Evolutionary conservation across 768 basidiomycete genomes (phyloP).

Genomic region (Suillus fuscotomentosus): DNA sequence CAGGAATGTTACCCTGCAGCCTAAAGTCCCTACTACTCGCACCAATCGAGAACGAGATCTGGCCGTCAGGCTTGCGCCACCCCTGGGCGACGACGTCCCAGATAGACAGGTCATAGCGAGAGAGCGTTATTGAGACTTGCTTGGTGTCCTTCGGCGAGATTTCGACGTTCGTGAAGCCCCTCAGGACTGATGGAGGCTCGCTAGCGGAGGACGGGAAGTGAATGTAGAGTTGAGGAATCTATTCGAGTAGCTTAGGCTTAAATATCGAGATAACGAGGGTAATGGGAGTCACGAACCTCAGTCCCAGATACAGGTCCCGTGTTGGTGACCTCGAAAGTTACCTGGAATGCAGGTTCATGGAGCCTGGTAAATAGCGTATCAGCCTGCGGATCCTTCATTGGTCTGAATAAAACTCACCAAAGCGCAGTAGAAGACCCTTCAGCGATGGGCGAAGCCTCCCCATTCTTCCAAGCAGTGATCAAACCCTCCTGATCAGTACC

Average conservation of each 20-base stretch:
- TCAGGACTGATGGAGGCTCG: conserved; percentile 65
- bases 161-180: conserved; percentile 58
- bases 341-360: conserved; percentile 27
- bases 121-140: conserved; percentile 49
- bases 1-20: not conserved
- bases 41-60: conserved; percentile 5
- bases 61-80: conserved; percentile 38
- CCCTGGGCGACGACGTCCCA: conserved; percentile 69
- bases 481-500: conserved; percentile 21
- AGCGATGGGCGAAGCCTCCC: conserved; percentile 45
- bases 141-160: conserved; percentile 43
- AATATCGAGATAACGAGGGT: not conserved
- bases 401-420: conserved; percentile 40
- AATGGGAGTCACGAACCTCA: conserved; percentile 19
- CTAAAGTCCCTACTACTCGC: conserved; percentile 5
- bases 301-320: conserved; percentile 32
- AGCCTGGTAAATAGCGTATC: conserved; percentile 17
- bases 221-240: conserved; percentile 72
- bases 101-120: conserved; percentile 64
- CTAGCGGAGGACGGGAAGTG: conserved; percentile 55
- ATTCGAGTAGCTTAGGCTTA: conserved; percentile 2
- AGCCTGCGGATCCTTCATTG: not conserved
- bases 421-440: conserved; percentile 56
- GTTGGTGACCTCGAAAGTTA: conserved; percentile 36
- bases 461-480: conserved; percentile 51